These are phyloP conservation scores for Magnusiomyces fungicola DNA, from an alignment of 1,139 yeast species.

Conservation along the genomic window DNA sequence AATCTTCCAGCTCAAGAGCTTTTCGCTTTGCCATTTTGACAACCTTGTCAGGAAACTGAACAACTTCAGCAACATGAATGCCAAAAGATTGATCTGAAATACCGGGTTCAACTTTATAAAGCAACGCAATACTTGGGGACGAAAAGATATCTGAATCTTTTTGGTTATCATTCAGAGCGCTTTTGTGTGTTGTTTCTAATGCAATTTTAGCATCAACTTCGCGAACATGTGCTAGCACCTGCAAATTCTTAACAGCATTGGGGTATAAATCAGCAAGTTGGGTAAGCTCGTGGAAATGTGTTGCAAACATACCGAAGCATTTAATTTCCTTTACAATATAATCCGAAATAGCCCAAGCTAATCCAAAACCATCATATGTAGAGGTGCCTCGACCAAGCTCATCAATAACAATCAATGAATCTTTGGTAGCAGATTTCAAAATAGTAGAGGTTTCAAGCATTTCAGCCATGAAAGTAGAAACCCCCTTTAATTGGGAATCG, in stretches of 20 bases:
- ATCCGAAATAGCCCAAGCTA: conserved; percentile 95
- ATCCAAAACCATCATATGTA: conserved; percentile 95
- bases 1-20: conserved; percentile 77
- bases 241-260: conserved; percentile 64
- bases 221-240: conserved; percentile 89
- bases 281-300: conserved; percentile 94
- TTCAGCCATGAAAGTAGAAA: conserved; percentile 96
- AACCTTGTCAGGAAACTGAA: conserved; percentile 82
- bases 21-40: conserved; percentile 92
- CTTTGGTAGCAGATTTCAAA: conserved; percentile 72
- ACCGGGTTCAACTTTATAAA: conserved; percentile 89
- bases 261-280: conserved; percentile 56
- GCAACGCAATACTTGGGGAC: conserved; percentile 58
- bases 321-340: conserved; percentile 62
- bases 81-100: conserved; percentile 93
- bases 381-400: conserved; percentile 96
- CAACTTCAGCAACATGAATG: conserved; percentile 94
- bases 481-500: conserved; percentile 92
- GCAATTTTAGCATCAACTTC: conserved; percentile 27
- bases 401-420: conserved; percentile 84
- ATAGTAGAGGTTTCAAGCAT: conserved; percentile 95
- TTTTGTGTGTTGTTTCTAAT: conserved; percentile 26
- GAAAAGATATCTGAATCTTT: conserved; percentile 2
- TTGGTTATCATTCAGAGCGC: conserved; percentile 14
- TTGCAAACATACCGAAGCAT: conserved; percentile 86